Percentiles rank a stretch among this genome's conserved stretches.
These are phyloP conservation scores for Rubia balearica DNA, from an alignment of 305 asterid genomes.

Conservation along the genomic window DNA sequence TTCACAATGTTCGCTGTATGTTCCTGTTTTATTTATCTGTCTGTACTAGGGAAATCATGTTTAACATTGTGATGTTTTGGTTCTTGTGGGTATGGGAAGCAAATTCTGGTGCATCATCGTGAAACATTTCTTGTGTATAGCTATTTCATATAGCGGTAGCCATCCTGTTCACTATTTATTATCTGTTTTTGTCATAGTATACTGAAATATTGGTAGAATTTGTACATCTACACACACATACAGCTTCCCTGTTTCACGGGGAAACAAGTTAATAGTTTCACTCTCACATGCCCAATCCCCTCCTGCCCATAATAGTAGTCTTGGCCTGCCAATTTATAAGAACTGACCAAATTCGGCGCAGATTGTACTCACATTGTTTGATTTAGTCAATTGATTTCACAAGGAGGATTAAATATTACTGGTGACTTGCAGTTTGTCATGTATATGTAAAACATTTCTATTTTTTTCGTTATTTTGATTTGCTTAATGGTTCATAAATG, in stretches of 20 bases:
- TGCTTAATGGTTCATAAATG: neutral
- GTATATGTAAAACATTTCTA: neutral
- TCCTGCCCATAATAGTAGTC: neutral
- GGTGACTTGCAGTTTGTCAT: neutral
- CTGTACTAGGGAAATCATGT: neutral
- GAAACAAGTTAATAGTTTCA: neutral
- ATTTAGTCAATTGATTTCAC: neutral
- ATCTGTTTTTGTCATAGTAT: neutral
- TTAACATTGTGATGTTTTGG: neutral
- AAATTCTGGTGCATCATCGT: neutral
- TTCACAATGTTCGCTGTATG: conserved; percentile 7
- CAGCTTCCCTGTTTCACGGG: neutral
- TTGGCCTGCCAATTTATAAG: neutral
- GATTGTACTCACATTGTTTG: neutral
- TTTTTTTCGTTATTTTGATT: neutral
- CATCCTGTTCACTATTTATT: neutral
- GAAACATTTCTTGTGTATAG: neutral
- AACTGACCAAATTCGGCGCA: neutral
- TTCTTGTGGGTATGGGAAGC: neutral
- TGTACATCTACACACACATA: neutral
- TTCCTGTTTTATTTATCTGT: neutral
- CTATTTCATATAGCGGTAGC: neutral
- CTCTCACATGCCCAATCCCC: neutral
- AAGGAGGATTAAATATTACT: neutral
- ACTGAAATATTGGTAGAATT: neutral